A percentile compares a stretch with the other conserved stretches of the same genome.
These are phyloP conservation scores for Thelonectria rubi DNA, from an alignment of 2,329 filamentous ascomycete genomes.

Conservation along the genomic window DNA sequence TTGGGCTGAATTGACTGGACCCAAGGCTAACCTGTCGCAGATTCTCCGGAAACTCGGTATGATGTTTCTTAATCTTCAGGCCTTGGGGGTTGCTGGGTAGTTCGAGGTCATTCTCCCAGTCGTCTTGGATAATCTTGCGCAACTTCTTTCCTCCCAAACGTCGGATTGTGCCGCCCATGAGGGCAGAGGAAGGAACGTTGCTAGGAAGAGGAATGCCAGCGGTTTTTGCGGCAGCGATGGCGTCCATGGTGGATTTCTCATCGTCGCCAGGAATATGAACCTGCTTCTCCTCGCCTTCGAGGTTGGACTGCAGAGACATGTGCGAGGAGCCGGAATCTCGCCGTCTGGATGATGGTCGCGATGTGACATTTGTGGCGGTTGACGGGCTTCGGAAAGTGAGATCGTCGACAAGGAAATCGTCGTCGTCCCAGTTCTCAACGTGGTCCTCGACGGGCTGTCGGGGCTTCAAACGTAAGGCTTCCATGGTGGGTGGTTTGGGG, in stretches of 20 bases:
- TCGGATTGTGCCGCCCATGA: conserved; percentile 93
- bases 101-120: conserved; percentile 84
- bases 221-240: conserved; percentile 85
- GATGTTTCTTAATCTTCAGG: conserved; percentile 72
- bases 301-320: conserved; percentile 82
- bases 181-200: conserved; percentile 86
- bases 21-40: conserved; percentile 71
- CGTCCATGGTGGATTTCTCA: conserved; percentile 82
- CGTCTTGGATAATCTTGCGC: conserved; percentile 77
- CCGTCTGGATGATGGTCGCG: conserved; percentile 55
- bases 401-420: conserved; percentile 75
- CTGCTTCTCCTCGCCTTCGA: conserved; percentile 87
- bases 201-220: conserved; percentile 91
- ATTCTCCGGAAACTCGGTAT: conserved; percentile 71
- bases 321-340: conserved; percentile 85
- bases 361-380: conserved; percentile 53
- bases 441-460: conserved; percentile 65
- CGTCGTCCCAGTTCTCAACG: conserved; percentile 83
- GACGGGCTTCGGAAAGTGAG: conserved; percentile 66
- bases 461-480: conserved; percentile 62
- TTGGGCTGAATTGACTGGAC: conserved; percentile 63
- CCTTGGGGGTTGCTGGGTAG: conserved; percentile 67
- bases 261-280: conserved; percentile 86
- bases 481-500: conserved; percentile 54
- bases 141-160: conserved; percentile 80